A percentile compares a stretch with the other conserved stretches of the same genome.
These are phyloP conservation scores for Penicillium argentinense DNA, from an alignment of 495 filamentous ascomycete genomes.

Conservation along the genomic window DNA sequence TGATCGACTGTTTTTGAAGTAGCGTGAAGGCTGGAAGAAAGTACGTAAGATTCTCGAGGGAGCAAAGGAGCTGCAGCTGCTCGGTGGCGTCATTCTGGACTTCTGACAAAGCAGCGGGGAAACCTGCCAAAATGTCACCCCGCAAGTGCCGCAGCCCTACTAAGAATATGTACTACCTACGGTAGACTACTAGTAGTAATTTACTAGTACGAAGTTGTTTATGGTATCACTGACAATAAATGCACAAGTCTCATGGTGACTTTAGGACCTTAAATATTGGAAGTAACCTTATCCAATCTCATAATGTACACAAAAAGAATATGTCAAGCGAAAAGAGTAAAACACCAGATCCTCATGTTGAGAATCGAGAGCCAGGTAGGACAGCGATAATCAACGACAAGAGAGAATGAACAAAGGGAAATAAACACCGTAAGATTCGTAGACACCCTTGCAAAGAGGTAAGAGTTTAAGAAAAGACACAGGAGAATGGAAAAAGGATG, in stretches of 20 bases:
- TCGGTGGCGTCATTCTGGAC: conserved; percentile 9
- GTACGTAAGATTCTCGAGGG: neutral
- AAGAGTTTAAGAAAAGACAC: conserved; percentile 4
- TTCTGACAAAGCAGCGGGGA: conserved; percentile 13
- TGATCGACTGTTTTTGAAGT: too few relatives aligned
- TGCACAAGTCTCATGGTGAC: too few relatives aligned
- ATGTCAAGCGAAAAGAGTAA: conserved; percentile 21
- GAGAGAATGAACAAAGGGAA: conserved; percentile 14
- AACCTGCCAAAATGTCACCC: neutral
- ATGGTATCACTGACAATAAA: too few relatives aligned
- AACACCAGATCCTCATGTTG: conserved; percentile 4
- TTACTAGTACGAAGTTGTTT: too few relatives aligned
- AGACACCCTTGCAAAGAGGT: conserved; percentile 1
- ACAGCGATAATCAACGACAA: conserved; percentile 19
- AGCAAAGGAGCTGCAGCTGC: neutral
- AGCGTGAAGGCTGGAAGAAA: neutral
- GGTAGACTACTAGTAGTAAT: too few relatives aligned
- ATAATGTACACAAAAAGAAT: conserved; percentile 38
- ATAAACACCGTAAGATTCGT: conserved; percentile 9
- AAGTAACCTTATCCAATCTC: conserved; percentile 8
- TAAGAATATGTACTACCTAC: too few relatives aligned
- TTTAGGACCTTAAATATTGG: neutral
- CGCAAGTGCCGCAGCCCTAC: neutral
- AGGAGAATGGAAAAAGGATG: conserved; percentile 25
- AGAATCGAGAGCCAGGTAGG: neutral